Base-by-base conservation (phyloP, 148 eudicot species). In the Nepenthes mirabilis region DNA sequence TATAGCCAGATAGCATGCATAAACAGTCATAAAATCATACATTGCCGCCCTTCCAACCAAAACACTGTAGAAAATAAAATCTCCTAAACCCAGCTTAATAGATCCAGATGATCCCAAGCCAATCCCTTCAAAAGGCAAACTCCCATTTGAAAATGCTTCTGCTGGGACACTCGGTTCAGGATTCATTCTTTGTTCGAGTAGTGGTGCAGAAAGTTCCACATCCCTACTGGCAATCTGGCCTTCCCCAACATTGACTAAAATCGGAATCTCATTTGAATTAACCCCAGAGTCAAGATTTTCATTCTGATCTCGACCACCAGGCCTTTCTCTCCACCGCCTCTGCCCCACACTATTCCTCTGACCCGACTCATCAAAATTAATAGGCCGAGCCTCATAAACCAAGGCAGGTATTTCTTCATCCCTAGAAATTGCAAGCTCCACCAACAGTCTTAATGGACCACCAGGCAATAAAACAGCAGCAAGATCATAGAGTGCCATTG, bases 331-430 rank as follows among this genome's bases (percentile, higher is more conserved):
- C 97, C 97, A 75, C 97, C 97, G 75, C 74, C 99, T 79, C 62
- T 61, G 81, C 33, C 52, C 59, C 14, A 70, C 58, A 43, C 66
- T 63, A 10, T 53, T 61, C 10, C 60, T n/a, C 0, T 23, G 23
- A 72, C 61, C 73, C 11, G 70, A 52, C 58, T 72, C 89, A 36
- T 68, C 60, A 43, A 37, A 11, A 49, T 49, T 67, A 61, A 86
- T 75, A 2, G 99, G 99, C n/a, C 99, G 77, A 40, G 97, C 99
- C 74, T 89, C 99, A 59, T 89, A 94, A 5, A 94, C 97, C 43
- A 94, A 75, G 34, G 99, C 95, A 1, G 99, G 99, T 32, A 94
- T 89, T 73, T 89, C 99, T 68, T 89, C 97, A 49, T 94, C 97
- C 75, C 99, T 71, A 12, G 91, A 69, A 14, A 89, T 82, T 1